A percentile compares a stretch with the other conserved stretches of the same genome.
Evolutionary conservation across 2,329 filamentous ascomycete species (phyloP).

Genomic region (Pleoardoris graminearum): DNA sequence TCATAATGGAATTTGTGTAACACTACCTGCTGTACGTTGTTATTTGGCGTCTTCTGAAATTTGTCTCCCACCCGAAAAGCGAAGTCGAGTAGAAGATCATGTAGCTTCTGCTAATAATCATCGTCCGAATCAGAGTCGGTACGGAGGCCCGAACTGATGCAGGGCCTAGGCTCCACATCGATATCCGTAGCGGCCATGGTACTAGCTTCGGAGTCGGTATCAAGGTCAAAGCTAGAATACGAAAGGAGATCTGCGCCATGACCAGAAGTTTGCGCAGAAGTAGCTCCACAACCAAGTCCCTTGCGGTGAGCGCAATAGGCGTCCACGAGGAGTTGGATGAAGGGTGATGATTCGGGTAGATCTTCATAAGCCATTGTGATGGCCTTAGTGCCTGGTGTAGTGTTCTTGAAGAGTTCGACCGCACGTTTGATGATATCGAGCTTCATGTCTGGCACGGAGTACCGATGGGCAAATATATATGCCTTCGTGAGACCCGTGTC

Average conservation of each 20-base stretch:
- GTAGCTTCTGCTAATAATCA: neutral
- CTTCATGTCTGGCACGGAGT: neutral
- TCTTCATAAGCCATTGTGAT: neutral
- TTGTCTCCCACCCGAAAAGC: too few relatives aligned
- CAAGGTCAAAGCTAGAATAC: neutral
- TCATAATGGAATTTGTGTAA: too few relatives aligned
- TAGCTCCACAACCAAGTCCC: neutral
- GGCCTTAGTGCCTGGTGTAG: neutral
- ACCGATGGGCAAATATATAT: neutral
- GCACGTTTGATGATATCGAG: neutral
- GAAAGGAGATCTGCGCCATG: neutral
- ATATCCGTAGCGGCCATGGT: neutral
- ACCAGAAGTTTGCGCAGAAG: neutral
- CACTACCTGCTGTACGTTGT: too few relatives aligned
- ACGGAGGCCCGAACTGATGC: neutral
- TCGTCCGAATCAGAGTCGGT: neutral
- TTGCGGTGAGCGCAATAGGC: neutral
- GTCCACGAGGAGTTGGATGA: neutral
- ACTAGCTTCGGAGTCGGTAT: neutral
- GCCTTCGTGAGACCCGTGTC: neutral
- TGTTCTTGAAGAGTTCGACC: neutral
- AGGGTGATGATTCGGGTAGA: neutral
- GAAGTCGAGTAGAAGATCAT: too few relatives aligned
- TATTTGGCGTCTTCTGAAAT: too few relatives aligned
- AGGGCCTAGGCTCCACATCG: neutral